Conservation (phyloP, 352 stramenopile genomes). For the Pythium oligandrum region DNA sequence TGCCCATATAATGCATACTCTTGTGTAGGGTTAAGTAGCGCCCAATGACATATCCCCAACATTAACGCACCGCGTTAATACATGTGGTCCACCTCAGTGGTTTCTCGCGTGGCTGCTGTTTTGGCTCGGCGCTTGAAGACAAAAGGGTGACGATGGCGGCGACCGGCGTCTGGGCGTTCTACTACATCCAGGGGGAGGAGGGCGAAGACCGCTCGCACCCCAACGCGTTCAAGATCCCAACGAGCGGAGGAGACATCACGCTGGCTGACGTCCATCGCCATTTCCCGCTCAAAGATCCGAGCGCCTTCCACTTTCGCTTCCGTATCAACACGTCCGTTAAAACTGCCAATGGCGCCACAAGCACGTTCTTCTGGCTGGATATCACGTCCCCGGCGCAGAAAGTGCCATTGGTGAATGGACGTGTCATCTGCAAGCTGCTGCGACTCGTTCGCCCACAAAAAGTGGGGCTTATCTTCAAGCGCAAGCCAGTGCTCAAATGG, state of each 20-base stretch:
- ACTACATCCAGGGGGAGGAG: constrained; percentile 86
- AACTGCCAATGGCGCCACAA: constrained; percentile 23
- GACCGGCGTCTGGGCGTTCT: constrained; percentile 70
- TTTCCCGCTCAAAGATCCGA: constrained; percentile 50
- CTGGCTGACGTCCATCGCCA: constrained; percentile 61
- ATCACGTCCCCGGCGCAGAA: constrained; percentile 46
- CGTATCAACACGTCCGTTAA: constrained; percentile 58
- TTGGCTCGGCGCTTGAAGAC: too few relatives aligned
- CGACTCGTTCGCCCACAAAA: constrained; percentile 55
- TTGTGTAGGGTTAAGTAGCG: too few relatives aligned
- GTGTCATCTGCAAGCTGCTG: constrained; percentile 82
- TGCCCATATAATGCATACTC: neutral
- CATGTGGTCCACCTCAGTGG: too few relatives aligned
- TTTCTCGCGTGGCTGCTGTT: too few relatives aligned
- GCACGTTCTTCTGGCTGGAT: constrained; percentile 82
- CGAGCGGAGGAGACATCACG: constrained; percentile 45
- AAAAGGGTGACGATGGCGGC: constrained; percentile 9
- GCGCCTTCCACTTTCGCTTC: constrained; percentile 81
- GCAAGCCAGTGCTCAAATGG: constrained; percentile 72
- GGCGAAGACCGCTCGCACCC: constrained; percentile 78
- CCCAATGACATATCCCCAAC: too few relatives aligned
- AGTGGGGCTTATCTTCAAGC: constrained; percentile 60
- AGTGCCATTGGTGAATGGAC: constrained; percentile 68
- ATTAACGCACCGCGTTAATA: too few relatives aligned
- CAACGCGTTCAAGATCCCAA: constrained; percentile 69